phyloP scores from a whole-genome alignment of 371 early-diverging fungal genomes.

The Mucor sp. region DNA sequence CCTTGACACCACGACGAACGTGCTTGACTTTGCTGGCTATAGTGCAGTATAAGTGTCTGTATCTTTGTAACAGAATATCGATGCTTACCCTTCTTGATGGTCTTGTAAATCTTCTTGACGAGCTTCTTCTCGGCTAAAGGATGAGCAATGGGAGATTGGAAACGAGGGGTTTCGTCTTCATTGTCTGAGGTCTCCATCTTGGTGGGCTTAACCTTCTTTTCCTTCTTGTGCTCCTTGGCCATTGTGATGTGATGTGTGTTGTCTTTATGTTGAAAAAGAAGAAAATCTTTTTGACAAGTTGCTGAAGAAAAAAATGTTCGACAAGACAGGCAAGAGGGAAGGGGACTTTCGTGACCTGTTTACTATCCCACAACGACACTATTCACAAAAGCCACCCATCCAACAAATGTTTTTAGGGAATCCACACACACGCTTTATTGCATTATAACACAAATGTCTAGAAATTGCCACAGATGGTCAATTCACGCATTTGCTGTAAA shows the following conservation, averaged over 20 bases:
- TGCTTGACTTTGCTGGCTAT: slow-evolving; percentile 90
- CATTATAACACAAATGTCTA: slow-evolving; percentile 6
- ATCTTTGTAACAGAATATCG: neutral
- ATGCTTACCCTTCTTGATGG: slow-evolving; percentile 86
- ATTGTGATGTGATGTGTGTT: slow-evolving; percentile 6
- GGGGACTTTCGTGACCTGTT: slow-evolving; percentile 6
- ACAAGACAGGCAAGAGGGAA: neutral
- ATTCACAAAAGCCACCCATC: neutral
- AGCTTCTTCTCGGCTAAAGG: slow-evolving; percentile 94
- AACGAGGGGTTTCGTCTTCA: slow-evolving; percentile 32
- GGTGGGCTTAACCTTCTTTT: slow-evolving; percentile 48
- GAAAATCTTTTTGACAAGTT: slow-evolving; percentile 1
- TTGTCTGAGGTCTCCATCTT: slow-evolving; percentile 31
- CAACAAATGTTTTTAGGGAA: no score
- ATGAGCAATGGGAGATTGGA: slow-evolving; percentile 85
- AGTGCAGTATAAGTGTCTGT: neutral
- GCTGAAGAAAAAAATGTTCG: slow-evolving; percentile 11
- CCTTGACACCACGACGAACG: slow-evolving; percentile 96
- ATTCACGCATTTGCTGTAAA: slow-evolving; percentile 82
- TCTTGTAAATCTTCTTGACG: slow-evolving; percentile 88
- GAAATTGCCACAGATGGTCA: slow-evolving; percentile 75
- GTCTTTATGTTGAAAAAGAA: neutral
- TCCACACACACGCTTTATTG: neutral
- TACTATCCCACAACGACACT: neutral
- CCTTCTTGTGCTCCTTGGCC: slow-evolving; percentile 43